Base-by-base conservation (phyloP, 2,329 filamentous ascomycete species). In the Aspergillus luchuensis region DNA sequence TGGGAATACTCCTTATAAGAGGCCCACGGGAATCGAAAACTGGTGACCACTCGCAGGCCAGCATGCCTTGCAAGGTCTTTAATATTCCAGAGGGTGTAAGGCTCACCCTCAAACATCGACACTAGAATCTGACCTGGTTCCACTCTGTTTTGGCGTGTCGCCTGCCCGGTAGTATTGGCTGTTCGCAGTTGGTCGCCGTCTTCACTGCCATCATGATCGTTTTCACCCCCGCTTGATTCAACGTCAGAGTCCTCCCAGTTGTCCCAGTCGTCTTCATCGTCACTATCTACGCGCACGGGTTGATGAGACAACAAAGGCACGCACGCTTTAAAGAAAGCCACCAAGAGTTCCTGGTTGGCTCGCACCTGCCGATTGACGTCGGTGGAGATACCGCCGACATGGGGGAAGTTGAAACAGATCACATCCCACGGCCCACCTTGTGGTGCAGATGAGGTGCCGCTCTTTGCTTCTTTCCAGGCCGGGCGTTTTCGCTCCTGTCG, bases 21-120 rank as follows among this genome's bases (percentile, higher is more conserved):
- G 56, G 70, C 63, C 78, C 80, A 80, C 5, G 80, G 79, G 60
- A 82, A 82, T 41, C 66, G 75, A 63, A 82, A 82, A 67, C 78
- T 81, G 43, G 78, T 79, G 13, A 79, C 75, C 58, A 82, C 76
- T 62, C 72, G 69, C 63, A 81, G 58, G n/a, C 79, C 78, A 45
- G 75, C 75, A 71, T 97, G 91, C 6, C 94, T 84, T 2, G 86
- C 95, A 28, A 99, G 81, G 79, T 97, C 94, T 38, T 89, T 86
- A 25, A 98, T 84, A 78, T 98, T 97, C 95, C 95, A 99, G 1
- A 97, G 84, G 2, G 92, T 94, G 75, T 99, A 99, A 0, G 95
- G 95, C 75, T 96, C 90, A 60, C 90, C 91, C 76, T 97, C 94
- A 74, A 99, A 99, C 8, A 98, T 80, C 0, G 92, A 96, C 21